Percentiles rank a stretch among this genome's conserved stretches.
These are phyloP conservation scores for Yamadazyma diospyri DNA, from an alignment of 1,139 yeast genomes.

Conservation along the genomic window DNA sequence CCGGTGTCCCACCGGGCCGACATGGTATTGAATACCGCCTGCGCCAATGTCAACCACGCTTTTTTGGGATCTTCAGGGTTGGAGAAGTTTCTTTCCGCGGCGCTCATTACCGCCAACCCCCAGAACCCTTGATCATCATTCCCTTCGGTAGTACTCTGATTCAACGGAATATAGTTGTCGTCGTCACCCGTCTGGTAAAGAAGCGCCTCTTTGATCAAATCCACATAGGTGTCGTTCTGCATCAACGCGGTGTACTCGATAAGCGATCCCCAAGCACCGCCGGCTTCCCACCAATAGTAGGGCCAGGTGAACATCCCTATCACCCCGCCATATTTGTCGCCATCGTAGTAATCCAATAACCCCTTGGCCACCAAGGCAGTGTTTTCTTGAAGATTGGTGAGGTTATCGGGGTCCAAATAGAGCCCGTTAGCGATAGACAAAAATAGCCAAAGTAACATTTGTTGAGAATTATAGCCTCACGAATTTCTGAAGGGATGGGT, in stretches of 20 bases:
- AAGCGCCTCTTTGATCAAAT: constrained; percentile 54
- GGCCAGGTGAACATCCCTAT: constrained; percentile 75
- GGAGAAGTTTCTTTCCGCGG: constrained; percentile 76
- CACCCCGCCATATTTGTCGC: constrained; percentile 62
- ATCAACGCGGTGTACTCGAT: constrained; percentile 66
- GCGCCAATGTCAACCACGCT: constrained; percentile 70
- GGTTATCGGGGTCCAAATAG: constrained; percentile 35
- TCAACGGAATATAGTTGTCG: constrained; percentile 69
- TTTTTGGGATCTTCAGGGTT: constrained; percentile 46
- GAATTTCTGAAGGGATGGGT: too few species aligned
- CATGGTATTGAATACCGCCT: constrained; percentile 89
- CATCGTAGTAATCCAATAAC: constrained; percentile 69
- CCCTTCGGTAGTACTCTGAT: constrained; percentile 77
- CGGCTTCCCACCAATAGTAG: constrained; percentile 95
- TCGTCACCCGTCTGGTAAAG: constrained; percentile 64
- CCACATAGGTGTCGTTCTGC: constrained; percentile 57
- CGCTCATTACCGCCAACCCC: constrained; percentile 82
- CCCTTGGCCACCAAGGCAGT: constrained; percentile 60
- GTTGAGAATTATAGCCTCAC: too few species aligned
- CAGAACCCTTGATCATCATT: constrained; percentile 93
- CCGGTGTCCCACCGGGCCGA: constrained; percentile 77
- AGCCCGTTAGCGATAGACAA: constrained; percentile 1
- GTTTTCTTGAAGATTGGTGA: constrained; percentile 41
- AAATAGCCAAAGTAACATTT: background rate
- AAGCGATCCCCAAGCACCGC: constrained; percentile 80